phyloP scores from a whole-genome alignment of 192 early-diverging fungal species.

The Phlyctochytrium bullatum region DNA sequence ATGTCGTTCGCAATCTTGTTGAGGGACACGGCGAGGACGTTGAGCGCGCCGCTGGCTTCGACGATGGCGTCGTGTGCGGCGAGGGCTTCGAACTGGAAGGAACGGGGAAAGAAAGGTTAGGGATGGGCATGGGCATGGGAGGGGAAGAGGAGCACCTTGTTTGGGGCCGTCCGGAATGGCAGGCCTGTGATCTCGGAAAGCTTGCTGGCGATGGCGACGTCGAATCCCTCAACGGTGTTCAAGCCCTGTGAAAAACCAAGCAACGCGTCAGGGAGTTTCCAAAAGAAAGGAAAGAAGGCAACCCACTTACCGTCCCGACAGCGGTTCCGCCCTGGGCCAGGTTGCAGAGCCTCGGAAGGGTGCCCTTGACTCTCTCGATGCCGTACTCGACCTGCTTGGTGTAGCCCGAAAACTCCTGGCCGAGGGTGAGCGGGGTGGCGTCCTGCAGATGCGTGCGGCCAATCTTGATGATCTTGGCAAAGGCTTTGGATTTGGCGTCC shows the following conservation, averaged over 20 bases:
- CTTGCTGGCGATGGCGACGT: constrained; percentile 82
- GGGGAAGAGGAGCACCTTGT: constrained; percentile 63
- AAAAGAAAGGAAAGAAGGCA: neutral
- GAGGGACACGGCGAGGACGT: constrained; percentile 90
- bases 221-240: constrained; percentile 93
- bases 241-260: constrained; percentile 54
- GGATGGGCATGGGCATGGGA: neutral
- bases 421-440: constrained; percentile 95
- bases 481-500: constrained; percentile 73
- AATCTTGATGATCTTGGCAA: constrained; percentile 96
- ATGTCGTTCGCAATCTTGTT: constrained; percentile 99
- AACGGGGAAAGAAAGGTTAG: neutral
- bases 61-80: constrained; percentile 98
- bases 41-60: constrained; percentile 91
- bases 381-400: constrained; percentile 81
- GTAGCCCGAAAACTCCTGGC: constrained; percentile 96
- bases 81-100: constrained; percentile 87
- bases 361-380: constrained; percentile 80
- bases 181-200: constrained; percentile 86
- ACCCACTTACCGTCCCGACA: constrained; percentile 71
- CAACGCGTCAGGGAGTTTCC: neutral
- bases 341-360: constrained; percentile 84
- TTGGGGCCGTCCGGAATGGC: constrained; percentile 93
- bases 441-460: constrained; percentile 98
- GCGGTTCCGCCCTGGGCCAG: constrained; percentile 97